Conservation (phyloP, 2,329 filamentous ascomycete species). For the Fusarium sterilihyphosum region DNA sequence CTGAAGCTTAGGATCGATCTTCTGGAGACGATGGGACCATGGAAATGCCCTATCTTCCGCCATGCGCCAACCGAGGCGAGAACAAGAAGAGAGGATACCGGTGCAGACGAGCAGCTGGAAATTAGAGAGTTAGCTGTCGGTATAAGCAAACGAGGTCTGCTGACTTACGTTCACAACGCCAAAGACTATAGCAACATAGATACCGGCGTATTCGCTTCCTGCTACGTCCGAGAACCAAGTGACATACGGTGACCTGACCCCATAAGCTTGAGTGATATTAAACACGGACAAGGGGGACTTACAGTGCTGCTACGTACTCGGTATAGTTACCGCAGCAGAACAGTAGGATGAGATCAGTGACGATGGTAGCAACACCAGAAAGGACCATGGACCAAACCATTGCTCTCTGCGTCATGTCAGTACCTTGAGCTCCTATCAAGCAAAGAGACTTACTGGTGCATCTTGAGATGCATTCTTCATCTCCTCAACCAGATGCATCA, state of each 20-base stretch:
- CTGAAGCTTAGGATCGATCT: background rate
- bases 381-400: slow-evolving; percentile 26
- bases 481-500: slow-evolving; percentile 26
- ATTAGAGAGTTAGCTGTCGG: background rate
- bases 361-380: slow-evolving; percentile 5
- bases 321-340: slow-evolving; percentile 18
- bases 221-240: slow-evolving; percentile 16
- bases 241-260: background rate
- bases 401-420: background rate
- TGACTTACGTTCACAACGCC: slow-evolving; percentile 4
- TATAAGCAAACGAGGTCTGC: background rate
- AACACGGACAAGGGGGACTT: background rate
- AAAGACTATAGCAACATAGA: slow-evolving; percentile 7
- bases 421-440: rapidly evolving
- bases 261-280: background rate
- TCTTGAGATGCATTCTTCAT: slow-evolving; percentile 16
- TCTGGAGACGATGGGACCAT: background rate
- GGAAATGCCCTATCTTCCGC: slow-evolving; percentile 18
- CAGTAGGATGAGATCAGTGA: background rate
- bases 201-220: background rate
- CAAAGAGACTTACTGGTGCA: background rate
- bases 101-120: slow-evolving; percentile 6
- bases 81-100: slow-evolving; percentile 1
- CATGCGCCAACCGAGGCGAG: slow-evolving; percentile 22
- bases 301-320: background rate